Percentiles rank a stretch among this genome's conserved stretches.
These are phyloP conservation scores for Boletus smithii DNA, from an alignment of 1,284 basidiomycete genomes.

Conservation along the genomic window DNA sequence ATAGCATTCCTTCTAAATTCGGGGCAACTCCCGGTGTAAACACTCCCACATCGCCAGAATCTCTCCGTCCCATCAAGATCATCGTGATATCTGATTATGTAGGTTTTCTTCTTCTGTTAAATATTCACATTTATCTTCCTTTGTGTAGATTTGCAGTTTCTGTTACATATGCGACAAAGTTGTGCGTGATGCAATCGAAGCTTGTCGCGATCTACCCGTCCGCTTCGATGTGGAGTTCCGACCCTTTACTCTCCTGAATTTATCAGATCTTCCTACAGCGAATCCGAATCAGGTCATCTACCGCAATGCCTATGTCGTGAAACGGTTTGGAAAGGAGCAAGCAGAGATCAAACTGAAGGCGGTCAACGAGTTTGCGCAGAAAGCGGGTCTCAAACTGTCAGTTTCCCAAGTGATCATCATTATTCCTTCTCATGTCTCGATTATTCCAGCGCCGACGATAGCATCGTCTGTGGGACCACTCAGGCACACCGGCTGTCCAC, in stretches of 20 bases:
- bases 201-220: constrained; percentile 58
- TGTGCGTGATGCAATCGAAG: constrained; percentile 60
- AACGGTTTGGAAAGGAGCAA: constrained; percentile 58
- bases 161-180: constrained; percentile 75
- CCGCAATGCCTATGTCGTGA: constrained; percentile 33
- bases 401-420: constrained; percentile 25
- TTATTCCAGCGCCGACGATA: constrained; percentile 47
- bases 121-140: neutral
- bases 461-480: constrained; percentile 61
- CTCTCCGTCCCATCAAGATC: constrained; percentile 53
- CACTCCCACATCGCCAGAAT: neutral
- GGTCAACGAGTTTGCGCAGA: constrained; percentile 49
- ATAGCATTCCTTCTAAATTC: constrained; percentile 25
- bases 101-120: constrained; percentile 26
- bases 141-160: constrained; percentile 61
- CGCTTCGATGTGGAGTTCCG: constrained; percentile 70
- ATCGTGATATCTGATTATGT: constrained; percentile 71
- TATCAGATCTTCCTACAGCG: constrained; percentile 42
- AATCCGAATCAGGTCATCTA: constrained; percentile 37
- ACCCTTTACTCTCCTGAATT: constrained; percentile 63
- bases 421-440: neutral
- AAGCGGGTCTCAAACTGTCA: constrained; percentile 65
- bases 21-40: neutral
- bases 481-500: constrained; percentile 69
- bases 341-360: constrained; percentile 46